Base-by-base conservation (phyloP, 257 asterid genomes). In the Paraleonurus japonicus region DNA sequence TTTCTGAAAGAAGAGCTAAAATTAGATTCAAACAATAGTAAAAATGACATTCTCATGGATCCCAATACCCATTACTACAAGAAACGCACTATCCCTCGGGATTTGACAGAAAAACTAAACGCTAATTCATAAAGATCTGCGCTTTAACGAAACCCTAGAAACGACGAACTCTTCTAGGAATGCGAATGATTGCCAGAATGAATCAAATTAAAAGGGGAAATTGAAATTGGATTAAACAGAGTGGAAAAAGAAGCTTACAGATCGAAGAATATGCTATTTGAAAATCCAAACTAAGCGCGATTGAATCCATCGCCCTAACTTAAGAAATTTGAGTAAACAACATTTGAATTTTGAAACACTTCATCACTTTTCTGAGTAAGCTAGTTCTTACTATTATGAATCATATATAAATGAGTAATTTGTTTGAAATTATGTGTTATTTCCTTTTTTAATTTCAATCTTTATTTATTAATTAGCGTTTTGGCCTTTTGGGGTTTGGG, bases 91-190 rank as follows among this genome's bases (percentile, higher is more conserved):
- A 47, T 69, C 54, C 28, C 69, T 75, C 12, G 75, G 78, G 83
- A 84, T 74, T 77, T 26, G 75, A 71, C 78, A 67, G 15, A 50
- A 39, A 62, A 78, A 22, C 76, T 16, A 60, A 47, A 32, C 71
- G 62, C 53, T 30, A 75, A 24, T 72, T 50, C 76, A 68, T 70
- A 72, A 85, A 75, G 87, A 85, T 85, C 87, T 76, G 79, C 67
- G 80, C 85, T 72, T 72, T 73, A 59, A 17, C 77, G 82, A 80
- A 84, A 80, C 85, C 89, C 89, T 82, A 85, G 45, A 77, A 75
- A 30, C 61, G 67, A 77, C 75, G 75, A 75, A 69, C 41, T 50
- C 64, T 69, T 65, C 61, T 55, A 58, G 9, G 35, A 78, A 82
- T 41, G 81, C 54, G 73, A 65, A 80, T 51, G 69, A 78, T 72